Percentiles rank a stretch among this genome's conserved stretches.
Conservation (phyloP, 345 rosid genomes). For the Litchi chinensis region DNA sequence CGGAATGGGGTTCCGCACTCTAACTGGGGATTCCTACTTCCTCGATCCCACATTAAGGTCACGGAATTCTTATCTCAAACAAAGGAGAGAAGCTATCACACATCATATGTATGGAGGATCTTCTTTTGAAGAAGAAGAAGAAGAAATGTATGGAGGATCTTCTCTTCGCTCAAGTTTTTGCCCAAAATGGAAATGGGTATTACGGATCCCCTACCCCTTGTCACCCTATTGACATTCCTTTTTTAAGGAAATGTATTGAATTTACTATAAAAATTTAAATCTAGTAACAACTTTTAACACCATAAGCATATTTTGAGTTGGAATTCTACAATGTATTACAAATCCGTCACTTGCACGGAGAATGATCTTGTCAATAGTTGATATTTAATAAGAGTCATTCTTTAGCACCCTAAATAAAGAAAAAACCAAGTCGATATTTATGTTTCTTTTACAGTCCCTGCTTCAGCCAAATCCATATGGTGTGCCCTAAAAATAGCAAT, state of each 20-base stretch:
- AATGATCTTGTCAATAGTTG: not conserved
- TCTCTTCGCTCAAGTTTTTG: too few relatives aligned
- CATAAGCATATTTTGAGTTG: not conserved
- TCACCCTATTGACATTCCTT: not conserved
- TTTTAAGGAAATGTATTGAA: not conserved
- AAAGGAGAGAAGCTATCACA: too few relatives aligned
- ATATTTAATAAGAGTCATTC: not conserved
- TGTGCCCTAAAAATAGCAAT: not conserved
- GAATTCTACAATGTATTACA: not conserved
- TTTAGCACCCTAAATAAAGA: not conserved
- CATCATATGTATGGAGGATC: too few relatives aligned
- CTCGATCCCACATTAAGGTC: too few relatives aligned
- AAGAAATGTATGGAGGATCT: too few relatives aligned
- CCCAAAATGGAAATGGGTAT: too few relatives aligned
- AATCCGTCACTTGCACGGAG: not conserved
- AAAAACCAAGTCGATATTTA: not conserved
- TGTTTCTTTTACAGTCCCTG: not conserved
- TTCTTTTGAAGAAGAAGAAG: too few relatives aligned
- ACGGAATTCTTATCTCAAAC: too few relatives aligned
- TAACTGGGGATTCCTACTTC: too few relatives aligned
- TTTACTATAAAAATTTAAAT: too few relatives aligned
- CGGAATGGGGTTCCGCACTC: too few relatives aligned
- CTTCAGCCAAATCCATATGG: not conserved
- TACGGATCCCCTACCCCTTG: not conserved
- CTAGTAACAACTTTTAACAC: not conserved